These are phyloP conservation scores for Plasmodium fragile DNA, from an alignment of 169 alveolate species.

Conservation along the genomic window DNA sequence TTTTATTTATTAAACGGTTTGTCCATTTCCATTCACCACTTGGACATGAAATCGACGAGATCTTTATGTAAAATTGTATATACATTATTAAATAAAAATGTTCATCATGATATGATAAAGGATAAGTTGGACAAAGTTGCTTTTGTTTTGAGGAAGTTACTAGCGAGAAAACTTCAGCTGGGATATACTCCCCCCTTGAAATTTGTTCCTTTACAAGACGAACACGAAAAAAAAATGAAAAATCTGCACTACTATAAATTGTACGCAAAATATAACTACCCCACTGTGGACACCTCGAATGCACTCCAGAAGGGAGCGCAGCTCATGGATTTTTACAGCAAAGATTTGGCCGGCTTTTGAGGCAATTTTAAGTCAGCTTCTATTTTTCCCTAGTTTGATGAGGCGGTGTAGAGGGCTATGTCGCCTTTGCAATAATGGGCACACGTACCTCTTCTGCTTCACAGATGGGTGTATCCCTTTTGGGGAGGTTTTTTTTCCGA, in stretches of 20 bases:
- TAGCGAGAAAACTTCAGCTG: constrained; percentile 85
- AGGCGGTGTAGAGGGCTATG: background rate
- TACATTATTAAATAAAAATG: constrained; percentile 77
- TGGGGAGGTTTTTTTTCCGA: background rate
- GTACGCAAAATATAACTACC: constrained; percentile 61
- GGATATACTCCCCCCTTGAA: constrained; percentile 88
- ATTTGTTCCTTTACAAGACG: constrained; percentile 69
- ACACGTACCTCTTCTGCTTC: background rate
- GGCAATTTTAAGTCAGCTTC: background rate
- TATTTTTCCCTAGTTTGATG: background rate
- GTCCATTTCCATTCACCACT: constrained; percentile 81
- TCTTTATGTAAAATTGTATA: constrained; percentile 81
- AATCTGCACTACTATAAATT: constrained; percentile 62
- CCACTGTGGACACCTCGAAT: background rate
- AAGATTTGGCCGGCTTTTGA: constrained; percentile 49
- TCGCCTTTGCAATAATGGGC: background rate
- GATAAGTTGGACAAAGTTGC: constrained; percentile 78
- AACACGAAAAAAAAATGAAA: constrained; percentile 49
- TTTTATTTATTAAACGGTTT: constrained; percentile 79
- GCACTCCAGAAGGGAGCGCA: background rate
- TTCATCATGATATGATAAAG: constrained; percentile 77
- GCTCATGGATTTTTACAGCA: constrained; percentile 31
- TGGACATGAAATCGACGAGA: constrained; percentile 83
- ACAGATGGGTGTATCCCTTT: background rate
- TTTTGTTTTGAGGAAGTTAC: constrained; percentile 77